Evolutionary conservation across 495 filamentous ascomycete genomes (phyloP), one percentile per base, ranked within the genome.

Genomic region (Evernia prunastri): DNA sequence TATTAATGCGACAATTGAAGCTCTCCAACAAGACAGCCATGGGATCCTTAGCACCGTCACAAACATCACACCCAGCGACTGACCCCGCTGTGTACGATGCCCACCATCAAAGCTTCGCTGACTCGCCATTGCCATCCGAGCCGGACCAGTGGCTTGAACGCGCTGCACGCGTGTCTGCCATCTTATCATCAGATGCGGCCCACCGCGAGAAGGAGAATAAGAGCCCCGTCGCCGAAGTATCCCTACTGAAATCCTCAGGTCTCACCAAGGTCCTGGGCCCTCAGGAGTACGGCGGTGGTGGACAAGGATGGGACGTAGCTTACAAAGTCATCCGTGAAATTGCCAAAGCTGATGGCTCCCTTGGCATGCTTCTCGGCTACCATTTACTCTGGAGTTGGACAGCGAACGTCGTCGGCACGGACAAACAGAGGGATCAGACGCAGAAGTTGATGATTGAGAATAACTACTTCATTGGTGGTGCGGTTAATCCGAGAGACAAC

Each of bases 311-410:
- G 83, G 76, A 75, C 29, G 70, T 82, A 6, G 83, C 72, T 11
- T 86, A 85, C 68, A 80, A 82, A 67, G 76, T 72, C 15, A 86
- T 84, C 58, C 74, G 83, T 6, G 82, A 85, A 64, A 79, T 86
- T 39, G 83, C 83, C 6, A 82, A 82, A 61, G 80, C 70, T 1
- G 84, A 87, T 73, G 83, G 83, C 73, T 85, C 78, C 17, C 76
- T 84, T 47, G 83, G 82, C 9, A 84, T 83, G 81, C 75, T 85
- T 13, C 73, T 86, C 2, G 83, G 83, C 27, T 86, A 86, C 65
- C 83, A 87, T 66, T 75, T 86, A 9, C 77, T 86, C 45, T 86
- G 83, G 84, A 81, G 80, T 0, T 81, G 76, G 27, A 85, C 82
- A 0, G 79, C 81, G 7, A 77, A 76, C 63, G 73, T 86, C 6